phyloP scores from a whole-genome alignment of 441 rosid species.

The Lepidium campestre region DNA sequence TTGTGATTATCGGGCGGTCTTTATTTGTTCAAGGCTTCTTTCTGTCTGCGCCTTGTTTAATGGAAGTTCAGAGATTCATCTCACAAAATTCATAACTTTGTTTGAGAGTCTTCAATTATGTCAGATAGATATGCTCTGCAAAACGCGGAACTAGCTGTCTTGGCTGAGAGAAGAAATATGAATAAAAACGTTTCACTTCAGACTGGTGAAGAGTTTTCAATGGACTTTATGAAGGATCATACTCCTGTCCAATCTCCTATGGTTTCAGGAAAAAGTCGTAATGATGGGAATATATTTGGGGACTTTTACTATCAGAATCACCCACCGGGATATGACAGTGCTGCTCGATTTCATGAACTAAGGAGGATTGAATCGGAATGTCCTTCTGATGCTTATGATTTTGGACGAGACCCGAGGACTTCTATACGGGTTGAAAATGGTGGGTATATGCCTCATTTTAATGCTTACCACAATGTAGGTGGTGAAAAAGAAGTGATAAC shows the following conservation, averaged over 20 bases:
- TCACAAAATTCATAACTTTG: constrained; percentile 20
- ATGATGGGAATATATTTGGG: constrained; percentile 23
- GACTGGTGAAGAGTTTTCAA: constrained; percentile 66
- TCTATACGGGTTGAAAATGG: constrained; percentile 36
- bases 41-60: not conserved
- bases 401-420: constrained; percentile 37
- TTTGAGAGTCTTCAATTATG: constrained; percentile 31
- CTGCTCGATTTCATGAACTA: constrained; percentile 46
- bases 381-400: constrained; percentile 44
- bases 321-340: constrained; percentile 38
- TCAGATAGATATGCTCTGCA: constrained; percentile 34
- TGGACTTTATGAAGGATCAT: constrained; percentile 58
- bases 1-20: not conserved
- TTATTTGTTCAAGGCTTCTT: not conserved
- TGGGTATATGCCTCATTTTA: constrained; percentile 31
- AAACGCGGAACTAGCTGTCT: constrained; percentile 25
- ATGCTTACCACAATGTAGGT: constrained; percentile 32
- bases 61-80: constrained; percentile 18
- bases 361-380: constrained; percentile 52
- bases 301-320: constrained; percentile 33
- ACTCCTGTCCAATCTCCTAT: constrained; percentile 27
- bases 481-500: constrained; percentile 28
- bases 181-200: constrained; percentile 46
- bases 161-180: constrained; percentile 24
- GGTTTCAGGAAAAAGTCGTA: constrained; percentile 20